Conservation (phyloP, 495 filamentous ascomycete genomes). For the Penicillium lividum region DNA sequence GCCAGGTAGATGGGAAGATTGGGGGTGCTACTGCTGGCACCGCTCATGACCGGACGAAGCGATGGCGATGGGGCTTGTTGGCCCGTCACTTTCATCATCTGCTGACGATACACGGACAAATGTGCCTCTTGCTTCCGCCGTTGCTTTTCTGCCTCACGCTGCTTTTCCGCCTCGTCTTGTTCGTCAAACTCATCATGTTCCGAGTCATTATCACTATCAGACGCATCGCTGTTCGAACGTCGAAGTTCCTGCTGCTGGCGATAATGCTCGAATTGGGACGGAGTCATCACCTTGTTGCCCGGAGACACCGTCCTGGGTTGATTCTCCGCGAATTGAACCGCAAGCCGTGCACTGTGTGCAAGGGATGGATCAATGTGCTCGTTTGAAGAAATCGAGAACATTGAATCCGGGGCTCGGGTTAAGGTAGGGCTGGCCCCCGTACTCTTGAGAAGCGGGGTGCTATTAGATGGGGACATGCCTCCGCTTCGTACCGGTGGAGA, state of each 20-base stretch:
- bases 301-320: slow-evolving; percentile 41
- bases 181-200: slow-evolving; percentile 68
- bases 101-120: slow-evolving; percentile 85
- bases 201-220: slow-evolving; percentile 49
- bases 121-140: slow-evolving; percentile 89
- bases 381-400: slow-evolving; percentile 28
- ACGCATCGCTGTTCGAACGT: slow-evolving; percentile 50
- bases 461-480: slow-evolving; percentile 34
- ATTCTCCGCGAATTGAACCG: slow-evolving; percentile 47
- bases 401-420: slow-evolving; percentile 18
- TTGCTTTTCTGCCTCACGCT: slow-evolving; percentile 69
- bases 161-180: slow-evolving; percentile 79
- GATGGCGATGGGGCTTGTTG: slow-evolving; percentile 54
- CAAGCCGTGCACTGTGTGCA: slow-evolving; percentile 57
- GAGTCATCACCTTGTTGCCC: slow-evolving; percentile 81
- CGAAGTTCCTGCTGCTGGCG: slow-evolving; percentile 73
- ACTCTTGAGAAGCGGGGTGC: slow-evolving; percentile 48
- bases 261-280: slow-evolving; percentile 83
- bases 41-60: slow-evolving; percentile 42
- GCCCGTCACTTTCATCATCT: slow-evolving; percentile 96
- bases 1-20: slow-evolving; percentile 39
- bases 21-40: slow-evolving; percentile 47
- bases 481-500: slow-evolving; percentile 34
- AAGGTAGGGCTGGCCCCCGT: slow-evolving; percentile 17
- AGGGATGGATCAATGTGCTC: slow-evolving; percentile 53